These are phyloP conservation scores for Pseudopyrenochaeta lycopersici DNA, from an alignment of 2,329 filamentous ascomycete species.

Conservation along the genomic window DNA sequence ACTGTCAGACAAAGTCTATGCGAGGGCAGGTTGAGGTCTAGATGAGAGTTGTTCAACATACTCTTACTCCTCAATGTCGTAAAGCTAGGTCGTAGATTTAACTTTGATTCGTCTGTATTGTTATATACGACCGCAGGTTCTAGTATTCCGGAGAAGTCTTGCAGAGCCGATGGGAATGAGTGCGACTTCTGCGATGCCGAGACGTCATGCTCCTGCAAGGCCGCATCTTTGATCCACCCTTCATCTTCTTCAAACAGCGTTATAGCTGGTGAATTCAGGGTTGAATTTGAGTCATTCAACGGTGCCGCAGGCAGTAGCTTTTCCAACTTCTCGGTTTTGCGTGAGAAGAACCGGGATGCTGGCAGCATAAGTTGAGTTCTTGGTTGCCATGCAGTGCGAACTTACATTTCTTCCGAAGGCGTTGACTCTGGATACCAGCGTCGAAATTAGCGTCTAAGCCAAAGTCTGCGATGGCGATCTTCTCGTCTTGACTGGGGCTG, in stretches of 20 bases:
- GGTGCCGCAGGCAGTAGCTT: conserved; percentile 10
- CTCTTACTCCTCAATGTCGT: conserved; percentile 20
- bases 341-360: conserved; percentile 24
- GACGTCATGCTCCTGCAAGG: neutral
- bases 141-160: neutral
- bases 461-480: conserved; percentile 10
- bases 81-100: conserved; percentile 22
- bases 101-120: neutral
- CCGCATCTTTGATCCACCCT: neutral
- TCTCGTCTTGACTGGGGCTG: conserved; percentile 25
- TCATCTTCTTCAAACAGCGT: neutral
- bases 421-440: conserved; percentile 21
- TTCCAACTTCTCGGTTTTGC: conserved; percentile 9
- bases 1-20: neutral
- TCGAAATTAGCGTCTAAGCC: conserved; percentile 11
- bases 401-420: conserved; percentile 26
- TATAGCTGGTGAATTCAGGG: neutral
- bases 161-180: neutral
- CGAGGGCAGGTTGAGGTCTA: neutral
- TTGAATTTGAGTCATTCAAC: conserved; percentile 3
- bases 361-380: neutral
- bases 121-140: neutral
- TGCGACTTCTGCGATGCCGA: neutral
- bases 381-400: neutral
- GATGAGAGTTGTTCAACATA: conserved; percentile 1